Conservation (phyloP, 139 green algal species). For the Monoraphidium neglectum region DNA sequence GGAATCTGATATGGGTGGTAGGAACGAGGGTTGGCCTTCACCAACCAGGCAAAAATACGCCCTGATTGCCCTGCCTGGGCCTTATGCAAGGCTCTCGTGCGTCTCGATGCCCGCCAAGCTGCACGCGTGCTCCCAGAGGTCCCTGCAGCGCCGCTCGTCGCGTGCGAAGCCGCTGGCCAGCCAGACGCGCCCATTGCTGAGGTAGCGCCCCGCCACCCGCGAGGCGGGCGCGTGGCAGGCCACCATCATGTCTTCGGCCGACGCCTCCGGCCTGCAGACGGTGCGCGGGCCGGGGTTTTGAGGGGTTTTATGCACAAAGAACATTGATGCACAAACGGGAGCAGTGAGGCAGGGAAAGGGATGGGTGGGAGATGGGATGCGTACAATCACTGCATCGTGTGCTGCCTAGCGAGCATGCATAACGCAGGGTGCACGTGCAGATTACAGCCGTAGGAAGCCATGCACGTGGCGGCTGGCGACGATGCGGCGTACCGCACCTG, state of each 20-base stretch:
- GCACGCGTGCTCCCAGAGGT: background rate
- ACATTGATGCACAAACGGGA: too few relatives aligned
- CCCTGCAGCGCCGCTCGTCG: background rate
- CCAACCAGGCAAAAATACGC: background rate
- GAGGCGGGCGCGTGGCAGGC: conserved; percentile 34
- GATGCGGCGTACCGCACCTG: too few relatives aligned
- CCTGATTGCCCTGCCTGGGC: too few relatives aligned
- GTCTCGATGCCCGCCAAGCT: background rate
- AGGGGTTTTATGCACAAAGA: too few relatives aligned
- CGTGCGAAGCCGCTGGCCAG: conserved; percentile 7
- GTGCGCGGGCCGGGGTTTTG: conserved; percentile 22
- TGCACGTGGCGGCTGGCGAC: too few relatives aligned
- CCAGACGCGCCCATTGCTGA: conserved; percentile 24
- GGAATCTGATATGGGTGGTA: background rate
- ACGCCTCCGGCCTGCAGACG: conserved; percentile 38
- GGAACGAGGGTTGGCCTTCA: background rate
- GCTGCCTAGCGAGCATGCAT: background rate
- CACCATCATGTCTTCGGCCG: conserved; percentile 43
- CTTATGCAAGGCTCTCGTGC: background rate
- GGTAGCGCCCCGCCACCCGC: conserved; percentile 33
- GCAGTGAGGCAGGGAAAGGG: too few relatives aligned
- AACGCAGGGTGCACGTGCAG: conserved; percentile 7
- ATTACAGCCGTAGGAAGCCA: too few relatives aligned
- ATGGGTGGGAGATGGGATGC: background rate
- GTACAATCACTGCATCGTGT: background rate